Evolutionary conservation across 257 asterid genomes (phyloP), one percentile per base, ranked within the genome.

Genomic region (Voacanga thouarsii): DNA sequence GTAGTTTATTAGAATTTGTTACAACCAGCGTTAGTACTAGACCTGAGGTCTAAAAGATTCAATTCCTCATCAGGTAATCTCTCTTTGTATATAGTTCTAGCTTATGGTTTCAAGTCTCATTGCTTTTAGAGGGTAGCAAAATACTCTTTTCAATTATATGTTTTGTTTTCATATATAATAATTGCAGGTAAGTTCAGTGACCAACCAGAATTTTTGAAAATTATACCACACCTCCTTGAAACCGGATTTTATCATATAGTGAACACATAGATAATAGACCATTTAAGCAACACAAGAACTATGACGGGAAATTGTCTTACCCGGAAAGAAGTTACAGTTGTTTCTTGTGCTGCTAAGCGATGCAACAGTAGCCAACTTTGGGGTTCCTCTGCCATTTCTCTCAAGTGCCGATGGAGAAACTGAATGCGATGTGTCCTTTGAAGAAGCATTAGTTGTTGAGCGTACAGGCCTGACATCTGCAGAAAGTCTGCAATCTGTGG

Each of bases 401-500:
- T 76, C 72, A 33, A 41, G 65, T 9, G 77, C 50, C 63, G 93
- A 82, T 65, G 86, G 73, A 44, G 49, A 61, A 50, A 77, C 75
- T 10, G 80, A 51, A 72, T 49, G 55, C 45, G 64, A 23, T 8
- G 70, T 63, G 30, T 67, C 65, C 74, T 79, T 75, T 75, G 82
- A 75, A 55, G 85, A 72, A 77, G 60, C 76, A 66, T 74, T 72
- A n/a, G 18, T 30, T 37, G 66, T 24, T 33, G 66, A 30, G 28
- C 24, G 55, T 28, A 45, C 57, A 23, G 79, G 63, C 56, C 23
- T 47, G 69, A 57, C 64, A 76, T 78, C 63, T 67, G 60, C 37
- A 24, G 67, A 37, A 28, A 70, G 60, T 80, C 79, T 84, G 44
- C 81, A 64, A 57, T 77, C 88, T 81, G 82, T 88, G 77, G 76